Evolutionary conservation across 2,329 filamentous ascomycete species (phyloP), one percentile per base, ranked within the genome.

Genomic region (Claviceps arundinis): DNA sequence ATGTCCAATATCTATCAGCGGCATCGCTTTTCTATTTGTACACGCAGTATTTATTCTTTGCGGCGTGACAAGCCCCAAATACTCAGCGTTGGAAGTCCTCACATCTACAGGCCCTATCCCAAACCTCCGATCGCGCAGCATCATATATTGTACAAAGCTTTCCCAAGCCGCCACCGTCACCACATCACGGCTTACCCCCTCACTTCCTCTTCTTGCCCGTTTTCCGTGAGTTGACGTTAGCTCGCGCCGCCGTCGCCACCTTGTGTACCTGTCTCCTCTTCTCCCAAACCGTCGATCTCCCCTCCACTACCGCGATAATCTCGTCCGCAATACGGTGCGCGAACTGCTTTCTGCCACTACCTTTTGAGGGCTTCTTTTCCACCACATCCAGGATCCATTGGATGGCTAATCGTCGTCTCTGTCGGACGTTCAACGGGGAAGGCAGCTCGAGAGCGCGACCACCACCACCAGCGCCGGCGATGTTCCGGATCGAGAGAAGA

Each of bases 331-430:
- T 78, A 52, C 87, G 77, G 60, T 84, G 76, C 11, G 89, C 84
- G 62, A 95, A 85, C 66, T 83, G 81, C 56, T 77, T 77, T 54
- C 79, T 78, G 7, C 87, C 87, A 61, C 81, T 86, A 19, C 84
- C 85, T 59, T 76, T 76, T 57, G 83, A 85, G 56, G 78, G 80
- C 70, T 85, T 84, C 75, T 89, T 93, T 56, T 80, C 80, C 41
- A 89, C 87, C n/a, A 82, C 78, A 56, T 89, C 84, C 54, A 97
- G 69, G 59, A 98, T 95, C 93, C 93, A 98, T 66, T 79, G 73
- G 58, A 96, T 85, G 2, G 91, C 90, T 49, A 76, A 75, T 52
- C 90, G 77, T 59, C 91, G 77, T 56, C 91, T 78, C 67, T 94
- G 86, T 55, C 89, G 78, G 56, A 84, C 70, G 1, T 75, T 73